Conservation (phyloP, 202 grass and related monocot species). For the Carex sylvatica region DNA sequence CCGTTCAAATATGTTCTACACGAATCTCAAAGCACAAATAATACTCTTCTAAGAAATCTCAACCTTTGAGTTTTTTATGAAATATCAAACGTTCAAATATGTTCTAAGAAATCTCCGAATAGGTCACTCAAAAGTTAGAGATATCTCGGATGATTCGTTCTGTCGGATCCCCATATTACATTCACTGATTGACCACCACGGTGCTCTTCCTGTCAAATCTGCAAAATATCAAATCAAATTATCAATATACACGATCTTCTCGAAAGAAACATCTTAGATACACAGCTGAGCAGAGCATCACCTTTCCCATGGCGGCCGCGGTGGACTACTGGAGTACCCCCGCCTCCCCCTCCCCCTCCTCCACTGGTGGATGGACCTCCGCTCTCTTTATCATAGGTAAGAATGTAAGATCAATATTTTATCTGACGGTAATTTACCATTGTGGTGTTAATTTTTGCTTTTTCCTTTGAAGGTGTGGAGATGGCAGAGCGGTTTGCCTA, state of each 20-base stretch:
- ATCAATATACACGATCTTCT: not conserved
- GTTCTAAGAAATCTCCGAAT: too few species aligned
- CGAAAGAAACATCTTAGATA: not conserved
- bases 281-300: not conserved
- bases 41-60: too few species aligned
- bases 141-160: too few species aligned
- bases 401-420: not conserved
- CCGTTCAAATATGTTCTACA: too few species aligned
- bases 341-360: not conserved
- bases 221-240: too few species aligned
- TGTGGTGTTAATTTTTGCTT: not conserved
- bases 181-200: too few species aligned
- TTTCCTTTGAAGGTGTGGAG: constrained; percentile 48
- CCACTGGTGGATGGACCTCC: constrained; percentile 29
- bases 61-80: too few species aligned
- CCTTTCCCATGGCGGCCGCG: not conserved
- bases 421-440: not conserved
- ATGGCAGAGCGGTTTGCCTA: constrained; percentile 63
- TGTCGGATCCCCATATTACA: too few species aligned
- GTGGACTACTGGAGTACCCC: constrained; percentile 27
- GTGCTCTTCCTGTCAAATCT: too few species aligned
- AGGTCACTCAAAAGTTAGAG: too few species aligned
- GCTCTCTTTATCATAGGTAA: constrained; percentile 37
- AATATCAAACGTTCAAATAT: too few species aligned
- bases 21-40: too few species aligned